Evolutionary conservation across 1,284 basidiomycete species (phyloP).

Genomic region (Apiotrichum montevideense): DNA sequence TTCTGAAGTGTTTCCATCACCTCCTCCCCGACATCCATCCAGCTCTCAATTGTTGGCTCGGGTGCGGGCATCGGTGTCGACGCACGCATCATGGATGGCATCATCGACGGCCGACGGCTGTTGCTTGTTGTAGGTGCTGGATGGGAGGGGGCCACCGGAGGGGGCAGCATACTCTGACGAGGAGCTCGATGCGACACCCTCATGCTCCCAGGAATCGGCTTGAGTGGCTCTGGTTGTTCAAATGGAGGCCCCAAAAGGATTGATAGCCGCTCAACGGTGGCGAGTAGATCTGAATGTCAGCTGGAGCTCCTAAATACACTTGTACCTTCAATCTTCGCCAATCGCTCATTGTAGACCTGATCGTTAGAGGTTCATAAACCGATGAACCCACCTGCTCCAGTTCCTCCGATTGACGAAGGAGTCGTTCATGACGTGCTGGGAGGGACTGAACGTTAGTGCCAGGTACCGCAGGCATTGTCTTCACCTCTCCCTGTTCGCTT

Average conservation of each 20-base stretch:
- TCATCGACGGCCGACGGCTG: constrained; percentile 11
- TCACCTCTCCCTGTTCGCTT: constrained; percentile 28
- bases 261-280: constrained; percentile 23
- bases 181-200: constrained; percentile 2
- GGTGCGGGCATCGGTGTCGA: background rate
- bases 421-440: constrained; percentile 32
- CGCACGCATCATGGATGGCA: background rate
- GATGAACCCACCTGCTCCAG: constrained; percentile 27
- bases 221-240: constrained; percentile 30
- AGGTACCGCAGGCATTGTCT: background rate
- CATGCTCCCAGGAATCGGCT: constrained; percentile 25
- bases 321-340: constrained; percentile 31
- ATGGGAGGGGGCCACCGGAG: background rate
- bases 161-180: background rate
- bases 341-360: constrained; percentile 35
- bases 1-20: constrained; percentile 30
- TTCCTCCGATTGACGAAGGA: constrained; percentile 30
- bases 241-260: constrained; percentile 38
- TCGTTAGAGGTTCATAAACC: background rate
- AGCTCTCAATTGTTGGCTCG: constrained; percentile 9
- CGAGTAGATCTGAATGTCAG: constrained; percentile 13
- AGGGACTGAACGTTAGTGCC: constrained; percentile 19
- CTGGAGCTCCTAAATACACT: background rate
- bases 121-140: constrained; percentile 11
- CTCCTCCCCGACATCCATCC: constrained; percentile 36